phyloP scores from a whole-genome alignment of 73 alveolate species.

The Durusdinium trenchii region DNA sequence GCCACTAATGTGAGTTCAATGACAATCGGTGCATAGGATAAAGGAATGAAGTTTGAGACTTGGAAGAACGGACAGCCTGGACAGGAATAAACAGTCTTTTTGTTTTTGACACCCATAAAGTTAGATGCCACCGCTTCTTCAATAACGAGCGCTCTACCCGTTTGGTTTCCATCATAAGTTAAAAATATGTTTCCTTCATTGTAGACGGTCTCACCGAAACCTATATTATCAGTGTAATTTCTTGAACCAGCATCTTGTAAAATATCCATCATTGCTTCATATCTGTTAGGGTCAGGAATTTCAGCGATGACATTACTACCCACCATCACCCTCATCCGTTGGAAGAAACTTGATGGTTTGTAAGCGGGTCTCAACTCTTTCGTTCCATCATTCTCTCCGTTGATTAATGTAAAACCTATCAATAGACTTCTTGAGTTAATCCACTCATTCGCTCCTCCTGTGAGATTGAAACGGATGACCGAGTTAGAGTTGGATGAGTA shows the following conservation, averaged over 20 bases:
- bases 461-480: conserved; percentile 45
- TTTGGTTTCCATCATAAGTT: neutral
- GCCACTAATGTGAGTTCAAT: neutral
- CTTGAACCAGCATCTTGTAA: conserved; percentile 44
- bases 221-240: conserved; percentile 14
- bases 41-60: conserved; percentile 24
- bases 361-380: conserved; percentile 40
- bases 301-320: conserved; percentile 14
- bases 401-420: conserved; percentile 37
- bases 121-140: neutral
- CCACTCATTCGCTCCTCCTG: conserved; percentile 59
- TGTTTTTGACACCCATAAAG: neutral
- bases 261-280: conserved; percentile 51
- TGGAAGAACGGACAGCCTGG: conserved; percentile 47
- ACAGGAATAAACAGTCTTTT: conserved; percentile 41
- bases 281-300: neutral
- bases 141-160: neutral
- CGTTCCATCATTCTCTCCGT: conserved; percentile 15
- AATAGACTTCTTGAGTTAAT: conserved; percentile 22
- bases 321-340: conserved; percentile 31
- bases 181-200: conserved; percentile 17
- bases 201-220: conserved; percentile 8
- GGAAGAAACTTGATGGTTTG: neutral
- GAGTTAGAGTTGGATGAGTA: conserved; percentile 47
- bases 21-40: conserved; percentile 22